A percentile compares a stretch with the other conserved stretches of the same genome.
Evolutionary conservation across 306 rosid genomes (phyloP).

Genomic region (Parietaria judaica): DNA sequence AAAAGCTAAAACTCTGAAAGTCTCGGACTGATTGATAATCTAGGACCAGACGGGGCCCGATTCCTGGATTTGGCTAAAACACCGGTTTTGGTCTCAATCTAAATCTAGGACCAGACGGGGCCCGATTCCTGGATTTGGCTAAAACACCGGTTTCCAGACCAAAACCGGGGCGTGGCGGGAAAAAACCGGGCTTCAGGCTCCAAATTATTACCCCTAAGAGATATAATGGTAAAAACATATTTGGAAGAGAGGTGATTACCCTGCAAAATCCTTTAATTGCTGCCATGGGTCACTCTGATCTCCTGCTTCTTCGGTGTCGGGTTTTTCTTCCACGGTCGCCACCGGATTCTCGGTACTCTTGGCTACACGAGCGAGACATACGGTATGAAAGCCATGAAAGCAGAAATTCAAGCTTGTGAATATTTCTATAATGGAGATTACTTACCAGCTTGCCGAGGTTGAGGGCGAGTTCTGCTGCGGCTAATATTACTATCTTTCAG

Average conservation of each 20-base stretch:
- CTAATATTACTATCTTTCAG: conserved; percentile 40
- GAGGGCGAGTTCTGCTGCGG: conserved; percentile 49
- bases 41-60: too few species aligned
- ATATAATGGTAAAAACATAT: not conserved
- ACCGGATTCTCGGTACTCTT: conserved; percentile 39
- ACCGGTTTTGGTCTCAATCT: too few species aligned
- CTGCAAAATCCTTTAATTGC: conserved; percentile 60
- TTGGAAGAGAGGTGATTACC: conserved; percentile 40
- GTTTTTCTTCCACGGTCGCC: conserved; percentile 37
- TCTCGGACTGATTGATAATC: too few species aligned
- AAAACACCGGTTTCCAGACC: too few species aligned
- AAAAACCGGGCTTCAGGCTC: too few species aligned
- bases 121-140: too few species aligned
- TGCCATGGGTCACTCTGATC: conserved; percentile 60
- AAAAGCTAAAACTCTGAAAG: too few species aligned
- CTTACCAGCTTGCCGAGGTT: conserved; percentile 50
- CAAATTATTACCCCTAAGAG: too few species aligned
- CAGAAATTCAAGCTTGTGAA: not conserved
- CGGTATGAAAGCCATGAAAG: conserved; percentile 8
- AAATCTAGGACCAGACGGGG: too few species aligned
- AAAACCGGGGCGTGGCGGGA: too few species aligned
- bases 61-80: too few species aligned
- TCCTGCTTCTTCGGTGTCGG: conserved; percentile 28
- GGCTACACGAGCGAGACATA: conserved; percentile 36
- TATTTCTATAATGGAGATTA: not conserved